Evolutionary conservation across 306 rosid genomes (phyloP).

Genomic region (Sechiopsis laciniata): DNA sequence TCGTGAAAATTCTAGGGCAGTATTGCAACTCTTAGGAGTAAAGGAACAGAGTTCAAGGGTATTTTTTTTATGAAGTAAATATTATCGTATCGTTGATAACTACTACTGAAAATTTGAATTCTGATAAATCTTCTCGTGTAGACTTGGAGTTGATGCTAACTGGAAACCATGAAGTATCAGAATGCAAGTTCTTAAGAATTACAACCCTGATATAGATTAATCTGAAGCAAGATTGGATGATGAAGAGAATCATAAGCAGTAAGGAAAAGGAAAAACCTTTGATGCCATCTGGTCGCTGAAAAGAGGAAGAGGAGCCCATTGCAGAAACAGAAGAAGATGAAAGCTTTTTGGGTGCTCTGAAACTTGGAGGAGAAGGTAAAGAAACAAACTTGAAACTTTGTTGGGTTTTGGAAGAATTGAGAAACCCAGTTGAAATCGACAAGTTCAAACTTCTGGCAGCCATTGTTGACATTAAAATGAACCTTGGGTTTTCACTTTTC

Average conservation of each 20-base stretch:
- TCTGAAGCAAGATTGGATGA: not conserved
- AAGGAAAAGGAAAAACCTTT: constrained; percentile 38
- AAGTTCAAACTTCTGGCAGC: constrained; percentile 41
- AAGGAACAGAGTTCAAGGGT: no score
- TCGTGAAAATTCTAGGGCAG: no score
- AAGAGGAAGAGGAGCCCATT: constrained; percentile 85
- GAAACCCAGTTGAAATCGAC: constrained; percentile 29
- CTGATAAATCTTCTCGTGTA: not conserved
- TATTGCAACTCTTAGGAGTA: no score
- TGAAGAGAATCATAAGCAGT: not conserved
- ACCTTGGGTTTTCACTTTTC: not conserved
- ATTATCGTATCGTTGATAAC: not conserved
- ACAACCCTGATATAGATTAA: not conserved
- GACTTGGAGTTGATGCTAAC: not conserved
- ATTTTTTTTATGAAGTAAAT: not conserved
- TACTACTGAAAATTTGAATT: not conserved
- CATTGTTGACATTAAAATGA: constrained; percentile 29
- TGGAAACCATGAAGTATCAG: not conserved
- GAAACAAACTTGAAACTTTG: constrained; percentile 27
- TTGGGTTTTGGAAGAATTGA: constrained; percentile 32
- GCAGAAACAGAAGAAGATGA: constrained; percentile 37
- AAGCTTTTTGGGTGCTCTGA: constrained; percentile 33
- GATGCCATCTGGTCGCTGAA: constrained; percentile 43
- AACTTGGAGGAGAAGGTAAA: constrained; percentile 30
- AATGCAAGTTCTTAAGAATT: not conserved